phyloP scores from a whole-genome alignment of 2,329 filamentous ascomycete genomes.

The Epichloe glyceriae region DNA sequence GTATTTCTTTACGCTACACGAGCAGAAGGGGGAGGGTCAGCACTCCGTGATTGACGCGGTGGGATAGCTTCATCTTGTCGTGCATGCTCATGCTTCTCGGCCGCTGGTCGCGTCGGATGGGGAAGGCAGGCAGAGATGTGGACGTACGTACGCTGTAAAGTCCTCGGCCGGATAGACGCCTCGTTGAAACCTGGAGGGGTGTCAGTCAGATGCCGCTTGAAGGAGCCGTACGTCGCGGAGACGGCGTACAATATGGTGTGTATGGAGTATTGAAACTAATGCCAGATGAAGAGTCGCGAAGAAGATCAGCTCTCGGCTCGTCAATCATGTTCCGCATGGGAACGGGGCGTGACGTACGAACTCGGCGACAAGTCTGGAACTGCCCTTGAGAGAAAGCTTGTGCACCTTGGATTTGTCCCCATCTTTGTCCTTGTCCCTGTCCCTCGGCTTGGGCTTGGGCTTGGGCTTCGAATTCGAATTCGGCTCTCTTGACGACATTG shows the following conservation, averaged over 20 bases:
- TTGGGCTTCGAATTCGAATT: constrained; percentile 9
- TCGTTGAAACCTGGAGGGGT: constrained; percentile 60
- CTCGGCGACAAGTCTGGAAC: constrained; percentile 79
- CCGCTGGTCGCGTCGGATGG: neutral
- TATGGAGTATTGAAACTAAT: constrained; percentile 89
- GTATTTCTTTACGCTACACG: constrained; percentile 78
- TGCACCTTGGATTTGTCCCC: constrained; percentile 80
- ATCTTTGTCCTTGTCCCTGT: constrained; percentile 20
- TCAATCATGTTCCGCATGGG: neutral
- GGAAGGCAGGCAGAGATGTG: neutral
- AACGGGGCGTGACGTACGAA: constrained; percentile 44
- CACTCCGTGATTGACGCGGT: neutral
- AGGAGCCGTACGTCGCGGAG: neutral
- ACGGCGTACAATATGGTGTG: constrained; percentile 72
- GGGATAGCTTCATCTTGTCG: too few relatives aligned
- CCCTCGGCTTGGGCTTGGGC: neutral
- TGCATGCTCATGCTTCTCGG: neutral
- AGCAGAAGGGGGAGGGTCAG: constrained; percentile 2
- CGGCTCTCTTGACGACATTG: constrained; percentile 20
- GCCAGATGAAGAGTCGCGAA: neutral
- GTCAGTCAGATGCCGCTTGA: neutral
- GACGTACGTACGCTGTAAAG: constrained; percentile 63
- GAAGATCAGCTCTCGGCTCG: neutral
- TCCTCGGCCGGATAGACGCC: constrained; percentile 86
- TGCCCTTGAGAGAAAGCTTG: constrained; percentile 81